Percentiles rank a stretch among this genome's conserved stretches.
Evolutionary conservation across 805 yeast species (phyloP).

Genomic region (Cephaloascus albidus): DNA sequence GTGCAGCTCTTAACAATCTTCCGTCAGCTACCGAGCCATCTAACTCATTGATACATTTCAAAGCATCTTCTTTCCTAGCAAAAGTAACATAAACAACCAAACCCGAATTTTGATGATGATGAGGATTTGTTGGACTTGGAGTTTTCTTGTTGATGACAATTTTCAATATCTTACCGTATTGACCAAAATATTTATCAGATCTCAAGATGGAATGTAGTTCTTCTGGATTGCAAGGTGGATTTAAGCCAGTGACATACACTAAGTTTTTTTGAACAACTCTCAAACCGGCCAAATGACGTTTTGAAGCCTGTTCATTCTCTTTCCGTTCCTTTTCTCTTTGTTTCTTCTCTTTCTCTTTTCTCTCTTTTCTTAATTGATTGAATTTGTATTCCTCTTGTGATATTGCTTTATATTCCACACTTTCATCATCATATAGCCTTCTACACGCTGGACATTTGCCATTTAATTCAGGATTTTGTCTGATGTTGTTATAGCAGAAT

Average conservation of each 20-base stretch:
- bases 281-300: conserved; percentile 92
- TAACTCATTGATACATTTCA: conserved; percentile 83
- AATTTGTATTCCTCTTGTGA: conserved; percentile 81
- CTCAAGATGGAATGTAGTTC: conserved; percentile 74
- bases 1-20: conserved; percentile 82
- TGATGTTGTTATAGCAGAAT: conserved; percentile 93
- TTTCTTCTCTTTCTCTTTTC: conserved; percentile 72
- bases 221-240: conserved; percentile 79
- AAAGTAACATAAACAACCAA: conserved; percentile 95
- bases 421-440: conserved; percentile 85
- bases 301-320: conserved; percentile 75
- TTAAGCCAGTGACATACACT: conserved; percentile 92
- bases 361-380: conserved; percentile 73
- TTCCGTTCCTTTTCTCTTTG: conserved; percentile 86
- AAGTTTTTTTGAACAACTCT: conserved; percentile 97
- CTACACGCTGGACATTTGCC: conserved; percentile 98
- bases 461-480: conserved; percentile 90
- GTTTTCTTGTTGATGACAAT: conserved; percentile 82
- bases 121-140: conserved; percentile 30
- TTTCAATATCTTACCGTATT: conserved; percentile 90
- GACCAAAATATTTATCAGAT: conserved; percentile 95
- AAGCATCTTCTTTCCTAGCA: conserved; percentile 90
- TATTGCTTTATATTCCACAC: conserved; percentile 76
- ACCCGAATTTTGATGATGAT: conserved; percentile 54
- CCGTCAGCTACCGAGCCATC: conserved; percentile 94